Evolutionary conservation across 2,329 filamentous ascomycete genomes (phyloP).

Genomic region (Neurospora sp.): DNA sequence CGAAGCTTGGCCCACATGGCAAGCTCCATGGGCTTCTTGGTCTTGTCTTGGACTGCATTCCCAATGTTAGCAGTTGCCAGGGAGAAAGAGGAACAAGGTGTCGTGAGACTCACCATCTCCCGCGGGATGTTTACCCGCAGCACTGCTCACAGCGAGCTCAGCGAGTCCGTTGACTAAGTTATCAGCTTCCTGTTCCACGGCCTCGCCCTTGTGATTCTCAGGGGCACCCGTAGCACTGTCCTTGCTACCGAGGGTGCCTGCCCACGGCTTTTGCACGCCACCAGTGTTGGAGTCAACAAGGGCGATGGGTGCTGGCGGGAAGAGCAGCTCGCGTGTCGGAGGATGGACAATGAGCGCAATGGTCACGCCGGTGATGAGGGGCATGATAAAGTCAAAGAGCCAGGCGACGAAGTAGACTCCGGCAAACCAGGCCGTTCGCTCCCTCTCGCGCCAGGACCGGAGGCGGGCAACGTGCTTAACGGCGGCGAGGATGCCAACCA

Average conservation of each 20-base stretch:
- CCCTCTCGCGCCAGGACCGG: constrained; percentile 68
- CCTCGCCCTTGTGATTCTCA: constrained; percentile 75
- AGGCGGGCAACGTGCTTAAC: constrained; percentile 68
- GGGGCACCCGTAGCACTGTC: constrained; percentile 74
- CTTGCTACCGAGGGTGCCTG: constrained; percentile 61
- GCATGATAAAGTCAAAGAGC: constrained; percentile 61
- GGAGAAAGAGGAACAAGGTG: constrained; percentile 26
- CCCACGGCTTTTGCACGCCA: constrained; percentile 65
- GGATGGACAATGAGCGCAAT: constrained; percentile 60
- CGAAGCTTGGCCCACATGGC: constrained; percentile 70
- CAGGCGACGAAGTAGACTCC: constrained; percentile 52
- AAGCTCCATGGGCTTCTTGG: constrained; percentile 66
- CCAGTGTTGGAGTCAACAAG: constrained; percentile 62
- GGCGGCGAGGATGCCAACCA: constrained; percentile 54
- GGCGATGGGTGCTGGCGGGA: constrained; percentile 68
- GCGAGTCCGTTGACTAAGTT: constrained; percentile 71
- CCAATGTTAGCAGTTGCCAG: constrained; percentile 33
- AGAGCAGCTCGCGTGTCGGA: constrained; percentile 50
- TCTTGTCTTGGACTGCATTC: constrained; percentile 70
- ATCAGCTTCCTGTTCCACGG: constrained; percentile 72
- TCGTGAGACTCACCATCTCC: constrained; percentile 45
- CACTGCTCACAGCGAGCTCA: constrained; percentile 62
- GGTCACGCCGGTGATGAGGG: constrained; percentile 46
- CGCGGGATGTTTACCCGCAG: constrained; percentile 67
- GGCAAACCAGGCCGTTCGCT: constrained; percentile 56